phyloP scores from a whole-genome alignment of 176 grass and related monocot genomes.

The Puccinellia tenuiflora region DNA sequence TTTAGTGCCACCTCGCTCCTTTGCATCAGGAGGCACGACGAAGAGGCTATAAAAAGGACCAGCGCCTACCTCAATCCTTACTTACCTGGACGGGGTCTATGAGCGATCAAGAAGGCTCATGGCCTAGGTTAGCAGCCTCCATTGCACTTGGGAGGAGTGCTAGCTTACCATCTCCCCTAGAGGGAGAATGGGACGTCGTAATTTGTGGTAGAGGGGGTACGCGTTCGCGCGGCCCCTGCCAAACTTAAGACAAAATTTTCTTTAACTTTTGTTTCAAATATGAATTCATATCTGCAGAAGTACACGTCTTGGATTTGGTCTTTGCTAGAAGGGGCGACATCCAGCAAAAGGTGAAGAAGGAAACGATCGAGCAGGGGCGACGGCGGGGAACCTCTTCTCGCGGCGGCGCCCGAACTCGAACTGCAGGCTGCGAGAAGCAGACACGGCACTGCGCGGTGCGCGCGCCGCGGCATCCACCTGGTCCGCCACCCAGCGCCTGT shows the following conservation, averaged over 20 bases:
- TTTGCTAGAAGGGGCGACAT: too few species aligned
- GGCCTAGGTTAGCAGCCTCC: conserved; percentile 31
- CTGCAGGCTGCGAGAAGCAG: too few species aligned
- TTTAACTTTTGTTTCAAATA: too few species aligned
- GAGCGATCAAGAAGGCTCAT: conserved; percentile 28
- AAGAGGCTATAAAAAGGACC: background rate
- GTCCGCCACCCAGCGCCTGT: too few species aligned
- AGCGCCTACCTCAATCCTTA: background rate
- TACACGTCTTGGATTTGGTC: background rate
- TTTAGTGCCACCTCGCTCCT: conserved; percentile 1
- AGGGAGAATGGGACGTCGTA: conserved; percentile 45
- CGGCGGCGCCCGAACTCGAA: too few species aligned
- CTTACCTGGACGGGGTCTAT: conserved; percentile 50
- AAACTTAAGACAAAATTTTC: too few species aligned
- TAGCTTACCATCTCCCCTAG: conserved; percentile 42
- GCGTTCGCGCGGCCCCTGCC: conserved; percentile 39
- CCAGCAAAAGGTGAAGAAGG: too few species aligned
- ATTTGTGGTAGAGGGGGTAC: conserved; percentile 45
- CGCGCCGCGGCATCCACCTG: too few species aligned
- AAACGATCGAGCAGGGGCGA: too few species aligned
- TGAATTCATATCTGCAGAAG: background rate
- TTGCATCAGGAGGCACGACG: background rate
- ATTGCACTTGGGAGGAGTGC: conserved; percentile 18
- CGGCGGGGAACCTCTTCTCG: too few species aligned
- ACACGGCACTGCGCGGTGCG: too few species aligned